Conservation (phyloP, 257 asterid genomes). For the Jasminum sambac region DNA sequence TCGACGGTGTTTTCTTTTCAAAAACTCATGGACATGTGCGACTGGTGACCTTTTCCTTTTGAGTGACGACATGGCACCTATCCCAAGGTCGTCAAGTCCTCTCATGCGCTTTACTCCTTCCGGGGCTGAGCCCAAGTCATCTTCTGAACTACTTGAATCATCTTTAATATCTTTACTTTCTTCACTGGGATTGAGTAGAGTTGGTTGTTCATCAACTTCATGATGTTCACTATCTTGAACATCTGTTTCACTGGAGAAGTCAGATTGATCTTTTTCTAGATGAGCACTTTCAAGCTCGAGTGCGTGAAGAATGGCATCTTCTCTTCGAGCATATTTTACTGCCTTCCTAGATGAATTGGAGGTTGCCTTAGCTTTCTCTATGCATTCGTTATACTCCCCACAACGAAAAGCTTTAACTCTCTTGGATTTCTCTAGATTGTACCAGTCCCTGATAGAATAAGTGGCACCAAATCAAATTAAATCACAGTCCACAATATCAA, state of each 20-base stretch:
- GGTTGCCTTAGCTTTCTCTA: slow-evolving; percentile 61
- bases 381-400: slow-evolving; percentile 80
- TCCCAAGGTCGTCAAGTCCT: slow-evolving; percentile 72
- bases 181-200: slow-evolving; percentile 37
- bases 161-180: slow-evolving; percentile 36
- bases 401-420: slow-evolving; percentile 88
- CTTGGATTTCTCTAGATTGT: slow-evolving; percentile 82
- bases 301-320: slow-evolving; percentile 65
- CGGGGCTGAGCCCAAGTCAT: slow-evolving; percentile 47
- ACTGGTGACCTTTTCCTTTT: slow-evolving; percentile 61
- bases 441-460: slow-evolving; percentile 77
- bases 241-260: slow-evolving; percentile 30
- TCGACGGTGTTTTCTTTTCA: slow-evolving; percentile 60
- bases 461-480: slow-evolving; percentile 14
- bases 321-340: slow-evolving; percentile 60
- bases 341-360: slow-evolving; percentile 41
- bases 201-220: slow-evolving; percentile 31
- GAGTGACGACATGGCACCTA: slow-evolving; percentile 42
- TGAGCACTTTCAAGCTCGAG: slow-evolving; percentile 57
- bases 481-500: not conserved
- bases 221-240: slow-evolving; percentile 30
- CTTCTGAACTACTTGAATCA: slow-evolving; percentile 37
- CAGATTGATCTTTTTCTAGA: slow-evolving; percentile 45
- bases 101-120: slow-evolving; percentile 64
- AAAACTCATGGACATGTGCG: slow-evolving; percentile 57